Base-by-base conservation (phyloP, 495 filamentous ascomycete genomes). In the Annulohypoxylon nitens region DNA sequence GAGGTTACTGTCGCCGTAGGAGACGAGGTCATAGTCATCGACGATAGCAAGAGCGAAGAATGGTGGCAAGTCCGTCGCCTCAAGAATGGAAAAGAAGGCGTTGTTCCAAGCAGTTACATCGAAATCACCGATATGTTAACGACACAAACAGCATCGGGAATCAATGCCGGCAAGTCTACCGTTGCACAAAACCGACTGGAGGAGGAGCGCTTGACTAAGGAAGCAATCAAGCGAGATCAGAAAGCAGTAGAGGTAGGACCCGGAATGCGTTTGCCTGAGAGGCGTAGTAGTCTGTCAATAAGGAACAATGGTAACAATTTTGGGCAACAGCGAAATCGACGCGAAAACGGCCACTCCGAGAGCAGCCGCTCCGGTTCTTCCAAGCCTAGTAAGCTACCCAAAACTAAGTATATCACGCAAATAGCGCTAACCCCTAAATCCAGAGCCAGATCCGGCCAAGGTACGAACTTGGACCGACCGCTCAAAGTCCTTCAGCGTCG, bases 101-200 rank as follows among this genome's bases (percentile, higher is more conserved):
- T 98, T 10, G 95, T 99, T n/a, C 96, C 96, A 4, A 94, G 93
- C 83, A 97, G 92, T 81, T 99, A 98, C 79, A 90, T 98, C 58
- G 96, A 99, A 79, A 84, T 97, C 33, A 92, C 87, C 10, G 93
- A 91, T 45, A 86, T 87, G 2, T 80, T 90, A 20, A 70, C 84
- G 37, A 58, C 75, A 30, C 74, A 82, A 18, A 83, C 84, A 39
- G 80, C 83, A 1, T 67, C 84, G 3, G 89, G 88, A 23, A 74
- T 91, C 63, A 91, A 91, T 69, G 87, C 91, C 10, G 93, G 89
- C 18, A 83, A 86, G 72, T 93, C 92, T n/a, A 85, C 83, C 1
- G 89, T 94, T 51, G 92, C 95, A 71, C 91, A 92, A 81, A 98
- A 98, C 77, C 85, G 93, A 41, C 71, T 91, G 55, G 94, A 97